Conservation (phyloP, 1,284 basidiomycete species). For the Lignosus rhinocerotis region DNA sequence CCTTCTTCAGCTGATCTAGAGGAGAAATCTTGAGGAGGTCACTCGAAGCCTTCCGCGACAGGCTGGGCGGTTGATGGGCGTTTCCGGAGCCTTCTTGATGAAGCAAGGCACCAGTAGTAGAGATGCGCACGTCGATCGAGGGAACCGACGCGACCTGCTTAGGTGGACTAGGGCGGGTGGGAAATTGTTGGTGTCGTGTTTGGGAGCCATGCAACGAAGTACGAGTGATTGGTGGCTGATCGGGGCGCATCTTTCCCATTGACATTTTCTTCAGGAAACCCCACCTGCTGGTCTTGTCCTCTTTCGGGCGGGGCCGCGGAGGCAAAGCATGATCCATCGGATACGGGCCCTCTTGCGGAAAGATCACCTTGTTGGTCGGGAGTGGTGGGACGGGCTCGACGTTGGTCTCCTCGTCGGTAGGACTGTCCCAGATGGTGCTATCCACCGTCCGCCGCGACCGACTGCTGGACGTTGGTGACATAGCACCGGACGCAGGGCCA, state of each 20-base stretch:
- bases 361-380: slow-evolving; percentile 18
- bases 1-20: slow-evolving; percentile 34
- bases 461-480: slow-evolving; percentile 26
- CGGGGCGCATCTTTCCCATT: slow-evolving; percentile 81
- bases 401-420: slow-evolving; percentile 28
- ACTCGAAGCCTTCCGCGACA: slow-evolving; percentile 30
- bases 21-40: slow-evolving; percentile 31
- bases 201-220: slow-evolving; percentile 29
- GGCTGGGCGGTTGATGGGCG: slow-evolving; percentile 36
- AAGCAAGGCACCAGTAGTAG: slow-evolving; percentile 59
- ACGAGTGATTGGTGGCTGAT: slow-evolving; percentile 44
- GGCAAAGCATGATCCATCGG: slow-evolving; percentile 28
- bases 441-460: slow-evolving; percentile 28
- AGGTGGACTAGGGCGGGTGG: slow-evolving; percentile 12
- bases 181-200: slow-evolving; percentile 17
- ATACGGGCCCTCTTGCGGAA: slow-evolving; percentile 28
- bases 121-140: slow-evolving; percentile 65
- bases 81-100: slow-evolving; percentile 17
- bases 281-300: slow-evolving; percentile 75
- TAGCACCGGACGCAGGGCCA: slow-evolving; percentile 42
- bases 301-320: slow-evolving; percentile 33
- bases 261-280: slow-evolving; percentile 97
- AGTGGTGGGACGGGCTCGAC: slow-evolving; percentile 21
- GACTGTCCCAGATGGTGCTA: slow-evolving; percentile 35
- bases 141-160: slow-evolving; percentile 8